Evolutionary conservation across 305 asterid genomes (phyloP).

Genomic region (Caryopteris hybrid): DNA sequence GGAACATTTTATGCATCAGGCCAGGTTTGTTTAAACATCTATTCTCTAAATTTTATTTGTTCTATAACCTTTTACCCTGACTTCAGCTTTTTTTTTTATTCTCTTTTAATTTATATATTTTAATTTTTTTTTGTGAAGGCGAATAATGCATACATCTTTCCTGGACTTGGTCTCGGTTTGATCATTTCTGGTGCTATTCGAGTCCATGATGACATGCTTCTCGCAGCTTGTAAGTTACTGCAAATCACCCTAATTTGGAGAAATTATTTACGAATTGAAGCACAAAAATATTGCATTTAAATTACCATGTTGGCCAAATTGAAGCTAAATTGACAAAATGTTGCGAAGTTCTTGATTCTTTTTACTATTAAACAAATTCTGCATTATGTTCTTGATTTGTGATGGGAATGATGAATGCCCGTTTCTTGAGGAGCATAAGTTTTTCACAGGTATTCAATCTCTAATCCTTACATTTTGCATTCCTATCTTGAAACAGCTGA

Average conservation of each 20-base stretch:
- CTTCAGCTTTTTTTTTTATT: not conserved
- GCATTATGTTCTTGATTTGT: not conserved
- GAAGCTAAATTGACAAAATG: too few species aligned
- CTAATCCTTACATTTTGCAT: not conserved
- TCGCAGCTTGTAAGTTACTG: conserved; percentile 83
- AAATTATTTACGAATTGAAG: too few species aligned
- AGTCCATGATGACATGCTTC: conserved; percentile 92
- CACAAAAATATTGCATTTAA: not conserved
- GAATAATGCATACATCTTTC: conserved; percentile 91
- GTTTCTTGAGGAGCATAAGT: too few species aligned
- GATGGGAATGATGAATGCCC: not conserved
- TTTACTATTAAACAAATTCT: too few species aligned
- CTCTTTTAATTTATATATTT: too few species aligned
- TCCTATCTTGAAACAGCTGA: conserved; percentile 57
- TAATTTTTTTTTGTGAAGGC: conserved; percentile 35
- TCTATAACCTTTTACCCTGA: conserved; percentile 2
- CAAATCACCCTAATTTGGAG: not conserved
- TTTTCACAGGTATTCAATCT: not conserved
- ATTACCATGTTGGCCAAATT: not conserved
- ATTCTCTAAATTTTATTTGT: not conserved
- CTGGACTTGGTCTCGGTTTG: conserved; percentile 94
- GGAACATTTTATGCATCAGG: conserved; percentile 70
- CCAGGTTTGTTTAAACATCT: conserved; percentile 56
- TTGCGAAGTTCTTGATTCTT: too few species aligned
- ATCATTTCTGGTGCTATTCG: conserved; percentile 94